These are phyloP conservation scores for Ceratocystis destructans DNA, from an alignment of 2,329 filamentous ascomycete genomes.

Conservation along the genomic window DNA sequence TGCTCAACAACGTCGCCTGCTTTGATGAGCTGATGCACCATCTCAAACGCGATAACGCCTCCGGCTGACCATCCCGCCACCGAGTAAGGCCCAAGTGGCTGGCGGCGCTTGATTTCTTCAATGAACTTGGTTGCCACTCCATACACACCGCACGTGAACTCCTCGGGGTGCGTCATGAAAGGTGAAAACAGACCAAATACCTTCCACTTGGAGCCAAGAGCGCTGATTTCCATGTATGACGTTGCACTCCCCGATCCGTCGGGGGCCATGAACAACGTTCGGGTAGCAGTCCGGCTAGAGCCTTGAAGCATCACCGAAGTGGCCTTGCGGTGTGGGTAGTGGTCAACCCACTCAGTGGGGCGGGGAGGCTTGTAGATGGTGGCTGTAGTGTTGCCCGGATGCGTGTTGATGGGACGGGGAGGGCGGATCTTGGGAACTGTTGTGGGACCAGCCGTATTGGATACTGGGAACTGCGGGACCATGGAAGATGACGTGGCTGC, in stretches of 20 bases:
- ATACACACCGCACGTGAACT: slow-evolving; percentile 43
- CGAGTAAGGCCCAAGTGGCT: slow-evolving; percentile 53
- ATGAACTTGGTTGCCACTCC: slow-evolving; percentile 39
- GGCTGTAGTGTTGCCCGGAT: slow-evolving; percentile 31
- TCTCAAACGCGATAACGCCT: slow-evolving; percentile 57
- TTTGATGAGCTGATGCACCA: slow-evolving; percentile 45
- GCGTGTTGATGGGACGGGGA: slow-evolving; percentile 23
- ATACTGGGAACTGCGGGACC: slow-evolving; percentile 12
- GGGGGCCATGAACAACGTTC: slow-evolving; percentile 40
- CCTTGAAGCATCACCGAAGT: slow-evolving; percentile 37
- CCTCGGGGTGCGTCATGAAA: slow-evolving; percentile 47
- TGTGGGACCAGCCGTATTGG: slow-evolving; percentile 17
- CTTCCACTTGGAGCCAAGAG: slow-evolving; percentile 33
- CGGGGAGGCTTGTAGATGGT: slow-evolving; percentile 34
- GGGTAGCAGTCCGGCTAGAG: slow-evolving; percentile 34
- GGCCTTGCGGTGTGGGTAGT: slow-evolving; percentile 38
- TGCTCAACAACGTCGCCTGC: slow-evolving; percentile 44
- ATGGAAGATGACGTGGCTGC: background rate
- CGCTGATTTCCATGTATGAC: slow-evolving; percentile 38
- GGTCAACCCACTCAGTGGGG: slow-evolving; percentile 29
- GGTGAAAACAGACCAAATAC: slow-evolving; percentile 47
- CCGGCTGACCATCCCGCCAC: slow-evolving; percentile 66
- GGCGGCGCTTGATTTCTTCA: slow-evolving; percentile 55
- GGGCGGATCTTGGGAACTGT: slow-evolving; percentile 19
- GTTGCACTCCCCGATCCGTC: slow-evolving; percentile 48